Base-by-base conservation (phyloP, 805 yeast genomes). In the Scheffersomyces coipomensis region DNA sequence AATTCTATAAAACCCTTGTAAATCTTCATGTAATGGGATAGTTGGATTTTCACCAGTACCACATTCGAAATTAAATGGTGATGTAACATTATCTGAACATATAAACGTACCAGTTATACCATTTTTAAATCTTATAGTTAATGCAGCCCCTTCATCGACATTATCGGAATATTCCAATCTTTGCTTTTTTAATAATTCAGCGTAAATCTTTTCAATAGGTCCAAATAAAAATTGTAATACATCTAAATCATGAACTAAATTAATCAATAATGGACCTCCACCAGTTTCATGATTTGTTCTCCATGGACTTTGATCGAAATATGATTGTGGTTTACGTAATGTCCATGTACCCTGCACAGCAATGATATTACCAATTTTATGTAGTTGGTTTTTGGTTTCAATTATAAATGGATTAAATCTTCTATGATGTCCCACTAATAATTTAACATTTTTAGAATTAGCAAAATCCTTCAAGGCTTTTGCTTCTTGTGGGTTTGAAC, bases 271-370 rank as follows among this genome's bases (percentile, higher is more conserved):
- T 1, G 63, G 56, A 3, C 73, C 73, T 2, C 71, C 70, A 1
- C 72, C 72, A 8, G 45, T 38, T 12, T 39, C 43, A 1, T 43
- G 40, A 29, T 51, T 45, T 4, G 58, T 51, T 34, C 71, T 49
- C 73, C 73, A 66, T 2, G 62, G 60, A 17, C 60, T 51, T 16
- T 48, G 56, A 13, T 45, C 42, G 34, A 57, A 66, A 46, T 66
- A 66, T n/a, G 50, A 38, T n/a, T 61, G 53, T 11, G 65, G 64
- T 42, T 66, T 66, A 27, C 55, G 49, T 25, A 65, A 54, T 17
- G 65, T 47, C 73, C 73, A 66, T 2, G 64, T 49, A 2, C 73
- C 73, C 43, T 66, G 71, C 7, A 66, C 45, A 1, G 68, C 73
- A 16, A 66, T 50, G 10, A 62, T 43, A 1, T 54, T 47, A 7